A percentile compares a stretch with the other conserved stretches of the same genome.
Conservation (phyloP, 257 asterid genomes). For the Cinchona pubescens region DNA sequence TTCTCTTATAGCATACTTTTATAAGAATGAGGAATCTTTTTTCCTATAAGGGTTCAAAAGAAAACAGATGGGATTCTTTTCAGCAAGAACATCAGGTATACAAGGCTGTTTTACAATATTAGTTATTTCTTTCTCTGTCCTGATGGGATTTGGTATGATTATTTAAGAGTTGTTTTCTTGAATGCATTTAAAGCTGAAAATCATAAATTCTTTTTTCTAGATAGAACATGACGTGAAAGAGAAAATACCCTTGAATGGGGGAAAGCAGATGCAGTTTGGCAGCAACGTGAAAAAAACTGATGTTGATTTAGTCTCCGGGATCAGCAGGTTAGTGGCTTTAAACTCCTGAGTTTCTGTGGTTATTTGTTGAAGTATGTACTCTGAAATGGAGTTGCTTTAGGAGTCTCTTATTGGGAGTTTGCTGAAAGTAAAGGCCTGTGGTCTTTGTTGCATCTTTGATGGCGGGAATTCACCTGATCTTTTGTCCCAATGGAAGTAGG, state of each 20-base stretch:
- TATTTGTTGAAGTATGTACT: neutral
- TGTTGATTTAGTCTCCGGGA: conserved; percentile 14
- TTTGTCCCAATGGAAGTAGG: conserved; percentile 3
- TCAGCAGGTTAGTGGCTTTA: conserved; percentile 23
- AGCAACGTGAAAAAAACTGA: conserved; percentile 22
- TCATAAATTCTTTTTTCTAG: conserved; percentile 4
- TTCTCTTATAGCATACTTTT: neutral
- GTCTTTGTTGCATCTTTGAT: neutral
- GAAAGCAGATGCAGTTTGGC: conserved; percentile 25
- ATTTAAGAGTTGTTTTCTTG: neutral
- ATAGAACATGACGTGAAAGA: conserved; percentile 17
- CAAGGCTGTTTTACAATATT: conserved; percentile 1
- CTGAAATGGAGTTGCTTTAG: conserved; percentile 19
- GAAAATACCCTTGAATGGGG: conserved; percentile 17
- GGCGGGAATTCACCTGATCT: neutral
- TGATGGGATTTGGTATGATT: neutral
- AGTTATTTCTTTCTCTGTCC: neutral
- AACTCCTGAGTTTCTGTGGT: neutral
- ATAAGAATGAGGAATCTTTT: conserved; percentile 37
- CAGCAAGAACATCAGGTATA: conserved; percentile 63
- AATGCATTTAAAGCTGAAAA: neutral
- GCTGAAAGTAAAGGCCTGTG: conserved; percentile 4
- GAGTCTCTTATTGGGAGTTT: conserved; percentile 30
- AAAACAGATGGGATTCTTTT: conserved; percentile 68
- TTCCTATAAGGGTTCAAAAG: conserved; percentile 84